phyloP scores from a whole-genome alignment of 2,329 filamentous ascomycete genomes.

The Fusarium virguliforme region DNA sequence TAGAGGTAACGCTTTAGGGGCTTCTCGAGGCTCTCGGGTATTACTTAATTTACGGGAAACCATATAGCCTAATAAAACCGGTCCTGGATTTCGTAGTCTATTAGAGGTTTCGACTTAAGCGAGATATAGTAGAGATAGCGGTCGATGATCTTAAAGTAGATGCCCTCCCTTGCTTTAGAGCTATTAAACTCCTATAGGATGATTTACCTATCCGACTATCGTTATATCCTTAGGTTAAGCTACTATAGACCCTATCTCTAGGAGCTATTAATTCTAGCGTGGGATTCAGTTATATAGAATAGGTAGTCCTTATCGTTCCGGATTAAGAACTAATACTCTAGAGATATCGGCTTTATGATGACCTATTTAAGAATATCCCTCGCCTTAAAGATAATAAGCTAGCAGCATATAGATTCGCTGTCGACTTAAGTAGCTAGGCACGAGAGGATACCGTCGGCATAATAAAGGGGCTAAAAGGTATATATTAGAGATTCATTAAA shows the following conservation, averaged over 20 bases:
- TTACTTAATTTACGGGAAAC: conserved; percentile 67
- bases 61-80: conserved; percentile 79
- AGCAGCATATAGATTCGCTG: conserved; percentile 58
- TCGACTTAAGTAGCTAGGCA: conserved; percentile 68
- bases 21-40: conserved; percentile 58
- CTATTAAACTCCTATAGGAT: conserved; percentile 74
- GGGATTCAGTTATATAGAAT: conserved; percentile 77
- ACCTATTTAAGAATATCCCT: conserved; percentile 63
- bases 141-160: conserved; percentile 81
- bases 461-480: conserved; percentile 70
- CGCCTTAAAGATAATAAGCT: conserved; percentile 64
- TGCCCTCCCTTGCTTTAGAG: conserved; percentile 74
- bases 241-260: conserved; percentile 75
- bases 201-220: conserved; percentile 63
- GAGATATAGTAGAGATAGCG: conserved; percentile 79
- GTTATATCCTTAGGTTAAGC: conserved; percentile 61
- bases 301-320: conserved; percentile 74
- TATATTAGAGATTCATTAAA: conserved; percentile 58
- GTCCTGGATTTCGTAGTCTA: conserved; percentile 76
- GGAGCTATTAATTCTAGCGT: conserved; percentile 67
- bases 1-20: conserved; percentile 67
- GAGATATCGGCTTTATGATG: conserved; percentile 60
- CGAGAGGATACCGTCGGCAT: conserved; percentile 70
- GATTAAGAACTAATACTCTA: conserved; percentile 74
- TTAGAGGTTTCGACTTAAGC: conserved; percentile 74